These are phyloP conservation scores for Leishmania amazonensis DNA, from an alignment of 208 protist species.

Conservation along the genomic window DNA sequence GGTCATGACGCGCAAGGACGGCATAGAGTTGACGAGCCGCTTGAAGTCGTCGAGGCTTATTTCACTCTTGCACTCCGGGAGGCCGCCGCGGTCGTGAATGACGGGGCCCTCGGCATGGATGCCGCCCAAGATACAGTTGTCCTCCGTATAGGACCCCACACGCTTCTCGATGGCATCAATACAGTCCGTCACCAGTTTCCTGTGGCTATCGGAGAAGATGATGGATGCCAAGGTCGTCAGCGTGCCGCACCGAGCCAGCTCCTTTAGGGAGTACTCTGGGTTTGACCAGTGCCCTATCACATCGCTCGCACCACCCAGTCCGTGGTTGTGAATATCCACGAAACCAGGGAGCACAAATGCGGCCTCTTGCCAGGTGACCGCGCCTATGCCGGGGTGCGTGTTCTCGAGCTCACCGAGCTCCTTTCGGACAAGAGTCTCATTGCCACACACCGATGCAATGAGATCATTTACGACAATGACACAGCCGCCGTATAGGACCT, in stretches of 20 bases:
- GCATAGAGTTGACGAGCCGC: slow-evolving; percentile 50
- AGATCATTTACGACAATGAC: slow-evolving; percentile 46
- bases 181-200: slow-evolving; percentile 40
- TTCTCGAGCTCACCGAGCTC: slow-evolving; percentile 23
- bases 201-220: slow-evolving; percentile 70
- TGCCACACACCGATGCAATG: slow-evolving; percentile 39
- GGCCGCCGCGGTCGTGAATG: slow-evolving; percentile 65
- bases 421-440: slow-evolving; percentile 24
- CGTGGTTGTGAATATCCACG: slow-evolving; percentile 85
- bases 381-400: slow-evolving; percentile 13
- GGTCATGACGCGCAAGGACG: slow-evolving; percentile 70
- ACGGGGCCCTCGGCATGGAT: slow-evolving; percentile 76
- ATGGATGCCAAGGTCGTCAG: slow-evolving; percentile 65
- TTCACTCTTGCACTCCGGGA: slow-evolving; percentile 46
- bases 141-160: slow-evolving; percentile 38
- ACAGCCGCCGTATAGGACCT: slow-evolving; percentile 65
- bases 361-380: slow-evolving; percentile 20
- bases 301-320: slow-evolving; percentile 58
- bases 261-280: slow-evolving; percentile 59
- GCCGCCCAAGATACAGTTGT: slow-evolving; percentile 64
- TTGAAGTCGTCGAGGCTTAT: slow-evolving; percentile 45
- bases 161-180: slow-evolving; percentile 49
- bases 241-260: slow-evolving; percentile 75
- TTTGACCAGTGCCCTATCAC: slow-evolving; percentile 75
- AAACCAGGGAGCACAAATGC: slow-evolving; percentile 70